These are phyloP conservation scores for Paralagenidium karlingii DNA, from an alignment of 352 stramenopile genomes.

Conservation along the genomic window DNA sequence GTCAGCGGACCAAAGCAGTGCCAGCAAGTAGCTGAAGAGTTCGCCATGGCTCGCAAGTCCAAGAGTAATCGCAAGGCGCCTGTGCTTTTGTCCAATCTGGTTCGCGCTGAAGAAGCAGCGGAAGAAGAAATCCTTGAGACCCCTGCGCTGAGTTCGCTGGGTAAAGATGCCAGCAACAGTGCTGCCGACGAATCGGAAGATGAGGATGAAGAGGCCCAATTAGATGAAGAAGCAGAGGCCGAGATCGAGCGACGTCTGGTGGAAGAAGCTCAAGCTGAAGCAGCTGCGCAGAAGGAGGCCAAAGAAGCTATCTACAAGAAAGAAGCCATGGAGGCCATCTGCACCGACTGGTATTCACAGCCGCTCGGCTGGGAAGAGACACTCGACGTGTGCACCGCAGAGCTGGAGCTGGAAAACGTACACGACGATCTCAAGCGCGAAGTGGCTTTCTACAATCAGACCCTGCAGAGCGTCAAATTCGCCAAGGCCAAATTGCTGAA, in stretches of 20 bases:
- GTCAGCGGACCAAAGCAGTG: too few relatives aligned
- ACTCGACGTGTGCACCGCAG: slow-evolving; percentile 47
- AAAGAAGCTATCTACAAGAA: slow-evolving; percentile 55
- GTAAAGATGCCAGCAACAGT: slow-evolving; percentile 2
- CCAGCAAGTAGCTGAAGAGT: too few relatives aligned
- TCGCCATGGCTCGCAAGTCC: slow-evolving; percentile 11
- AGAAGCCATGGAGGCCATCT: slow-evolving; percentile 47
- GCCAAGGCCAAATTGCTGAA: slow-evolving; percentile 61
- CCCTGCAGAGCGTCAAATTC: slow-evolving; percentile 43
- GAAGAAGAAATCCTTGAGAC: slow-evolving; percentile 80
- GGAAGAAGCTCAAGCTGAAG: slow-evolving; percentile 42
- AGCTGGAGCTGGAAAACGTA: slow-evolving; percentile 57
- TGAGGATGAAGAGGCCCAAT: slow-evolving; percentile 18
- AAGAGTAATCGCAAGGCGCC: slow-evolving; percentile 7
- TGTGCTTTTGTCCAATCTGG: slow-evolving; percentile 17
- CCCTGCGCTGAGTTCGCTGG: slow-evolving; percentile 48
- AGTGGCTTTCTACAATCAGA: slow-evolving; percentile 96
- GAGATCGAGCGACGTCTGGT: slow-evolving; percentile 67
- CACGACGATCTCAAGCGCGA: slow-evolving; percentile 86
- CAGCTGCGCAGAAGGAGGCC: slow-evolving; percentile 13
- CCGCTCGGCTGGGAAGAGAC: slow-evolving; percentile 66
- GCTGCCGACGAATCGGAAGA: slow-evolving; percentile 19
- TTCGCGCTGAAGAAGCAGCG: slow-evolving; percentile 53
- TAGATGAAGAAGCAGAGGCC: slow-evolving; percentile 39
- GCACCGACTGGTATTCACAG: slow-evolving; percentile 36